Evolutionary conservation across 2,329 filamentous ascomycete species (phyloP), one percentile per base, ranked within the genome.

Genomic region (Fusarium clavum): DNA sequence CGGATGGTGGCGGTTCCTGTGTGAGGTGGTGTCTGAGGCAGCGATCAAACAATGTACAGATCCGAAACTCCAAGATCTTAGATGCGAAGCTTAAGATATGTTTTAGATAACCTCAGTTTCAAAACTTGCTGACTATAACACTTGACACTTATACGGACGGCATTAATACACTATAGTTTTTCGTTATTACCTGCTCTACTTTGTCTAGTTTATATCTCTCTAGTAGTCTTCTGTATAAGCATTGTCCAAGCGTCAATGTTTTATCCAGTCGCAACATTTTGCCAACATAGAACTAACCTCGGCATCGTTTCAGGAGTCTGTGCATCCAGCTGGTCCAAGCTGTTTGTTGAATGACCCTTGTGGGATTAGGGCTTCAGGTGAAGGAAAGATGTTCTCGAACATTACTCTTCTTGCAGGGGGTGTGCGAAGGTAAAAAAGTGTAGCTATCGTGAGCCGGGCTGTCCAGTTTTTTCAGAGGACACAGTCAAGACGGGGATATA

Each of bases 21-120:
- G 62, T 68, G 70, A 73, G 70, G 43, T 63, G 47, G 62, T 61
- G 27, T 68, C 57, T 71, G 72, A 74, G 57, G 72, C 72, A 73
- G 49, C 72, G 69, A 64, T 74, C 72, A 74, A 74, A 74, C 72
- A 60, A 44, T 24, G 59, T 41, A 44, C 41, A 56, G 49, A 67
- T 63, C 51, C 64, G 62, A 68, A 72, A 73, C 69, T 56, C 61
- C 38, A 57, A 67, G 59, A 71, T 73, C 63, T 61, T 41, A 54
- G 61, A 67, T 65, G n/a, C 62, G 57, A 53, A 55, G 59, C 70
- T 64, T 56, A 53, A 55, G 59, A 72, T 64, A 58, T 47, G 61
- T 67, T 70, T 64, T 54, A 59, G 59, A 69, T 61, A 55, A 43
- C 32, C 49, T 58, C 57, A 24, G 70, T 55, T 58, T 69, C 65